These are phyloP conservation scores for Hermanozyma aechmeae DNA, from an alignment of 805 yeast genomes.

Conservation along the genomic window DNA sequence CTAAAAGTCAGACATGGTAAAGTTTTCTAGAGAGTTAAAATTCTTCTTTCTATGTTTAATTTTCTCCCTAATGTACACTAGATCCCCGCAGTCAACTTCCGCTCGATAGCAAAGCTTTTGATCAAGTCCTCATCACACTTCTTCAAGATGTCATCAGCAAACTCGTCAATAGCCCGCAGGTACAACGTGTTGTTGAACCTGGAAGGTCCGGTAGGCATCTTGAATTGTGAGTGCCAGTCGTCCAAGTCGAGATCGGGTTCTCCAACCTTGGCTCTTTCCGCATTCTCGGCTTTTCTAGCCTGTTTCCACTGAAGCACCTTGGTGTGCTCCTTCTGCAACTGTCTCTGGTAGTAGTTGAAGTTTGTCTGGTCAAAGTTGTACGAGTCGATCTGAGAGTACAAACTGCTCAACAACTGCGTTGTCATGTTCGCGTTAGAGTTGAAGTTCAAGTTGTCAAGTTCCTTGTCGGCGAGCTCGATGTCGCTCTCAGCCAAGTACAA, in stretches of 20 bases:
- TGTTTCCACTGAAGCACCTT: conserved; percentile 71
- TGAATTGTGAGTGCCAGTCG: conserved; percentile 61
- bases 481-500: conserved; percentile 34
- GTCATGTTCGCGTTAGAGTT: conserved; percentile 35
- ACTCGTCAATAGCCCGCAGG: conserved; percentile 59
- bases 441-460: conserved; percentile 30
- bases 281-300: conserved; percentile 57
- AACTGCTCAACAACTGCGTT: conserved; percentile 46
- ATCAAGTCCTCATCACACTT: conserved; percentile 58
- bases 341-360: conserved; percentile 76
- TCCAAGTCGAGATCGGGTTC: conserved; percentile 45
- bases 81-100: conserved; percentile 40
- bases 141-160: conserved; percentile 64
- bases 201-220: conserved; percentile 66
- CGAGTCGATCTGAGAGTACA: conserved; percentile 63
- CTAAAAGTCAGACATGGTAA: too few relatives aligned
- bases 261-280: conserved; percentile 47
- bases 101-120: conserved; percentile 51
- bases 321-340: conserved; percentile 55
- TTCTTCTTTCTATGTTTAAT: too few relatives aligned
- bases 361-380: conserved; percentile 72
- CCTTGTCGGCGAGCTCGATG: conserved; percentile 10
- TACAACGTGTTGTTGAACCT: conserved; percentile 63
- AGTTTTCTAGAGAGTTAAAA: too few relatives aligned
- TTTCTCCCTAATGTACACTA: too few relatives aligned